A percentile compares a stretch with the other conserved stretches of the same genome.
These are phyloP conservation scores for Euryodendron excelsum DNA, from an alignment of 148 eudicot genomes.

Conservation along the genomic window DNA sequence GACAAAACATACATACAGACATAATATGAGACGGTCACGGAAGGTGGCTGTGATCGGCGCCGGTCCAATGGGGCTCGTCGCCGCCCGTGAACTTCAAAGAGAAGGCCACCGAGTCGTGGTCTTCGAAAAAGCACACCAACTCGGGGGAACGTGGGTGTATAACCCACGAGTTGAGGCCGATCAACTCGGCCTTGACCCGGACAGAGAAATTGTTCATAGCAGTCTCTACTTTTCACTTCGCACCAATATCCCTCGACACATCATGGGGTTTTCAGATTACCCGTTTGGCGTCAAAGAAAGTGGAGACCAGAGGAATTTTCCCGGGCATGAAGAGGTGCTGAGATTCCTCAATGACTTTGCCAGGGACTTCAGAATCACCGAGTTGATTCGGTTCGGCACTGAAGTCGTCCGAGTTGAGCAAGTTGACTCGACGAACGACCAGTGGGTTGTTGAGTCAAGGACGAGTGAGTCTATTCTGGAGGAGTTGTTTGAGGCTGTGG, in stretches of 20 bases:
- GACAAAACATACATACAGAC: too few species aligned
- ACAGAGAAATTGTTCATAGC: slow-evolving; percentile 24
- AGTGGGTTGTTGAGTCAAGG: slow-evolving; percentile 23
- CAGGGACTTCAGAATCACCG: slow-evolving; percentile 17
- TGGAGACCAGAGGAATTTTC: slow-evolving; percentile 30
- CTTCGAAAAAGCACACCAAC: slow-evolving; percentile 27
- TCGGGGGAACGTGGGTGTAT: slow-evolving; percentile 44
- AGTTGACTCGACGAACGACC: background rate
- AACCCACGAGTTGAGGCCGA: slow-evolving; percentile 38
- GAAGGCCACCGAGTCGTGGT: slow-evolving; percentile 35
- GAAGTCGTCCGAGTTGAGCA: slow-evolving; percentile 39
- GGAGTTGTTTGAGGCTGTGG: slow-evolving; percentile 44
- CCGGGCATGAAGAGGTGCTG: slow-evolving; percentile 44
- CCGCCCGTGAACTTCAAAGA: slow-evolving; percentile 38
- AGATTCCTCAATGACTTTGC: slow-evolving; percentile 31
- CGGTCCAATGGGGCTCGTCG: slow-evolving; percentile 27
- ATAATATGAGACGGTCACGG: slow-evolving; percentile 19
- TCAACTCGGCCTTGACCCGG: slow-evolving; percentile 24
- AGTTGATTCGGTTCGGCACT: slow-evolving; percentile 26
- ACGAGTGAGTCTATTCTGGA: slow-evolving; percentile 8
- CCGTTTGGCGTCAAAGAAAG: slow-evolving; percentile 16
- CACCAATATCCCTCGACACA: slow-evolving; percentile 33
- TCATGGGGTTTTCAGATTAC: slow-evolving; percentile 44
- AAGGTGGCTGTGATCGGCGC: slow-evolving; percentile 49
- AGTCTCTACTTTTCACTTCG: slow-evolving; percentile 39